Evolutionary conservation across 139 green algal species (phyloP), one percentile per base, ranked within the genome.

Genomic region (Medakamo hakoo): DNA sequence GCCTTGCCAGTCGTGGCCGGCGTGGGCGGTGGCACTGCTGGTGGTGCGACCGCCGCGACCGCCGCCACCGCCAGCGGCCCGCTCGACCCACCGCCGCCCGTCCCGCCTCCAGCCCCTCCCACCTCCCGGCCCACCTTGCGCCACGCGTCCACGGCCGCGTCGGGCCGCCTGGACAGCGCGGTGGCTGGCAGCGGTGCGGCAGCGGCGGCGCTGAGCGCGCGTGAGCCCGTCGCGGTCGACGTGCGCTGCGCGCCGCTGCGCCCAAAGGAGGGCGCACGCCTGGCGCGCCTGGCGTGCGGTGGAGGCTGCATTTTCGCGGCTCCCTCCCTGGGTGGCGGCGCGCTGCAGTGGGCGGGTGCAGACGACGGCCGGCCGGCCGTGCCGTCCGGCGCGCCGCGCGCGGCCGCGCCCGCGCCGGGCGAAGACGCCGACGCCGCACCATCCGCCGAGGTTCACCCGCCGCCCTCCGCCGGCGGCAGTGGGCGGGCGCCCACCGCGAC

Each of bases 281-380:
- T 87, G 21, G 71, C 57, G 24, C 23, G 60, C 21, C 60, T 88
- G 30, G 71, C 75, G 23, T 73, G 73, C 4, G 73, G 30, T 27
- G 56, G 68, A n/a, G 81, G 78, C 57, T 77, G 63, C 18, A 63
- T 88, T 19, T 80, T 88, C 73, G 80, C 81, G 2, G 77, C 66
- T 20, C 80, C 79, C 14, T 57, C 49, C 2, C 32, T 32, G 1
- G 20, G 1, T 4, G 65, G 65, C 57, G 77, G 72, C 30, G 30
- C 78, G 49, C 66, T 83, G 64, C 71, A 78, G 60, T 78, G 77
- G 66, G 55, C 23, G 20, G 20, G 27, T 18, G 16, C 64, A 3
- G 67, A 76, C 56, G 69, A 64, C 23, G 30, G 63, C 58, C 30
- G 78, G 60, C 40, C 48, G 40, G 60, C 27, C 25, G 59, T 63